A percentile compares a stretch with the other conserved stretches of the same genome.
Conservation (phyloP, 306 rosid genomes). For the Biancaea sappan region DNA sequence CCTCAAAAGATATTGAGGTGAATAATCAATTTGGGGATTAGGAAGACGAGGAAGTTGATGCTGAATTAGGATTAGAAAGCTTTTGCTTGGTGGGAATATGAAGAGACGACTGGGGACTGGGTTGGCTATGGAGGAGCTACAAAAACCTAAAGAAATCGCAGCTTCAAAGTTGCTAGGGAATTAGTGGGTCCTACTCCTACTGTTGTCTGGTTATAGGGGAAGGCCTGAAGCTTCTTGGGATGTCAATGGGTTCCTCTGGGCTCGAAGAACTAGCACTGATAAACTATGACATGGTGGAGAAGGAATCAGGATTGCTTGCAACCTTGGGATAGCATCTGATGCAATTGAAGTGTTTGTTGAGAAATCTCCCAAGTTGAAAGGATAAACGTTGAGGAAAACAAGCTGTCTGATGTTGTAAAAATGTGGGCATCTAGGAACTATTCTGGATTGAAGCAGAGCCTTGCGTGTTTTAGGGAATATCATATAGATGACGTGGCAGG, state of each 20-base stretch:
- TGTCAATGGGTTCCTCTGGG: conserved; percentile 41
- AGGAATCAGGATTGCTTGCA: conserved; percentile 79
- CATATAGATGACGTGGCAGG: too few relatives aligned
- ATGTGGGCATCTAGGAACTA: conserved; percentile 53
- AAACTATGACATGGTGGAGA: conserved; percentile 82
- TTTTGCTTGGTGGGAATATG: conserved; percentile 64
- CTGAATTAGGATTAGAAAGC: conserved; percentile 54
- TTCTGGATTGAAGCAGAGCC: too few relatives aligned
- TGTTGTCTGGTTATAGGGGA: conserved; percentile 82
- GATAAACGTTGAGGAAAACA: conserved; percentile 66
- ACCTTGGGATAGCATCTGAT: conserved; percentile 70
- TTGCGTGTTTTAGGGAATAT: too few relatives aligned
- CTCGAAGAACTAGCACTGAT: conserved; percentile 80
- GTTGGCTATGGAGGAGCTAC: conserved; percentile 80
- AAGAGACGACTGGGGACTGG: conserved; percentile 60
- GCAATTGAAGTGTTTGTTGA: conserved; percentile 56
- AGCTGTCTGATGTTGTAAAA: conserved; percentile 63
- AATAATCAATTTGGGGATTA: conserved; percentile 21
- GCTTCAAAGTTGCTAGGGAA: conserved; percentile 69
- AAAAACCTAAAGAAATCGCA: conserved; percentile 54
- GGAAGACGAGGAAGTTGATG: conserved; percentile 41
- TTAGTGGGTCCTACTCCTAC: conserved; percentile 71
- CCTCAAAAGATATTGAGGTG: conserved; percentile 26
- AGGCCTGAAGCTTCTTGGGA: conserved; percentile 65
- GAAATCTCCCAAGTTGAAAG: conserved; percentile 54